Evolutionary conservation across 371 early-diverging fungal genomes (phyloP), one percentile per base, ranked within the genome.

Genomic region (Mucor piriformis): DNA sequence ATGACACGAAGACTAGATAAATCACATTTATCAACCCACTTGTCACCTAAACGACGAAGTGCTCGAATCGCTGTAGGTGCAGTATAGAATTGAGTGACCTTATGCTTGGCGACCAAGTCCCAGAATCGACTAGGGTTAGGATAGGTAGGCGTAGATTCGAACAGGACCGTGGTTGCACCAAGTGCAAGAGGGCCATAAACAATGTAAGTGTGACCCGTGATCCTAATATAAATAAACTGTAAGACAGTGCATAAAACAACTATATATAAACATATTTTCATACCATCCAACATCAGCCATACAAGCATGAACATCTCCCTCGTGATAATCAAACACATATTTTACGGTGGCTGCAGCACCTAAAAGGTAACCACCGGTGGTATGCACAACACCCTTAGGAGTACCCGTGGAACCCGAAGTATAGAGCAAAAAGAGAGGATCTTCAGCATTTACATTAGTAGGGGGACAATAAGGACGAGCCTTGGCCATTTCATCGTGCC

Each of bases 11-110:
- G 83, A 13, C 90, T 81, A 13, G 86, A 82, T 53, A 97, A 79
- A 55, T 91, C 86, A 68, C 87, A 82, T 6, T 83, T 81, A 58
- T 87, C 77, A 32, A 95, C 84, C 82, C 85, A 85, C 34, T 88
- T 82, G 63, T 96, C 91, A 32, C 96, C 96, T n/a, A 91, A 67
- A 16, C 92, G 86, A 54, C 94, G 88, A 54, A 99, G 81, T 2
- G 96, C 94, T 53, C 99, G 91, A 63, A 99, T 94, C 29, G 97
- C 96, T 2, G 99, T 99, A 18, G 99, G 99, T 0, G 99, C 98
- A 23, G 99, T 99, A 74, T 98, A 99, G 65, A 99, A 92, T 73
- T 97, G 97, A 8, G 98, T 98, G 62, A 98, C 79, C 65, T 85
- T 89, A 81, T 94, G 91, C 37, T 90, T 87, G 52, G 88, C 91